Base-by-base conservation (phyloP, 2,329 filamentous ascomycete species). In the Penicillium sp. region DNA sequence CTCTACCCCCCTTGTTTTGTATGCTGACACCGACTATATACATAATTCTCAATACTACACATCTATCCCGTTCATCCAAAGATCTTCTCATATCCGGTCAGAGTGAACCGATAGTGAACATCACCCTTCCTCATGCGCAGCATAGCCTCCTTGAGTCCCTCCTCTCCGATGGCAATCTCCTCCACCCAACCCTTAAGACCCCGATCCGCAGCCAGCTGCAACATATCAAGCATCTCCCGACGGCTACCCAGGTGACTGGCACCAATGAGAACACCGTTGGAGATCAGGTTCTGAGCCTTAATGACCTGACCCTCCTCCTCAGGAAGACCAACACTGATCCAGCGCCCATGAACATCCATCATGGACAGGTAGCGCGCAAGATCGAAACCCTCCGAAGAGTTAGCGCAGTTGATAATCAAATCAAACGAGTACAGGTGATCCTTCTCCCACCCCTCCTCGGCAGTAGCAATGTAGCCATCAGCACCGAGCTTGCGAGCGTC, bases 261-360 rank as follows among this genome's bases (percentile, higher is more conserved):
- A 42, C 87, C 86, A 66, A 92, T 87, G 66, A 89, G 81, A 72
- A 84, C 73, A 39, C 90, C 90, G 75, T 93, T 95, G 62, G 74
- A 74, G 57, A 90, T 81, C 67, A 96, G 88, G 69, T 85, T 85
- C 79, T 92, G 88, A 49, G 89, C 87, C 76, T 84, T 86, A 63
- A 94, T 81, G 53, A 80, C 76, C 55, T 89, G 85, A 11, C 90
- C 85, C 43, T 87, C 85, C 59, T 90, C 88, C 70, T 92, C 89
- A 3, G 90, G 90, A 68, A 94, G 80, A 40, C 89, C 90, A 52
- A 93, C 89, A 67, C 83, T 89, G 72, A 93, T 84, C 85, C 89
- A 94, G 69, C 82, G 83, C 56, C 88, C 89, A 76, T 92, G 89
- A 55, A 93, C 86, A 75, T 93, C 91, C 71, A 95, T 82, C 66